Base-by-base conservation (phyloP, 352 stramenopile species). In the Globisporangium alternatum region DNA sequence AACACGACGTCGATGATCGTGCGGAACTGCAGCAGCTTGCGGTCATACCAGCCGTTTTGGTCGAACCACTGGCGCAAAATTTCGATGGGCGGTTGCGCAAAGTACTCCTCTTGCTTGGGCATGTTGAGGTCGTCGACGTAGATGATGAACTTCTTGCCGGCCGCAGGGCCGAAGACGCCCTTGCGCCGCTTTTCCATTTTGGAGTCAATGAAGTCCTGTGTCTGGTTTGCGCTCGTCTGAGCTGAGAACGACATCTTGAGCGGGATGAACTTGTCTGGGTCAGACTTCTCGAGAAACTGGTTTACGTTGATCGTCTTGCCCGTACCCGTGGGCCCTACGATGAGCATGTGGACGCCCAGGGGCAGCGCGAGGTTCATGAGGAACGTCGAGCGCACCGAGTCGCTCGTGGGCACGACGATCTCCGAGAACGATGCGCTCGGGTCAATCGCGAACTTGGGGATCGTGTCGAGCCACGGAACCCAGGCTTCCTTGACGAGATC, bases 51-150 rank as follows among this genome's bases (percentile, higher is more conserved):
- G 3, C 94, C 95, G 48, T 80, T 90, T 68, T 98, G 93, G 68
- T 98, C 90, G 56, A 98, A 97, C 89, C 89, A 98, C 72, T 98
- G 95, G 0, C 95, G 80, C 43, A 98, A 56, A 25, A 98, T 93
- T 68, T 98, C 95, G 53, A 98, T 96, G 7, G 95, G 91, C 9
- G 95, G 95, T 75, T 98, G 95, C 1, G 95, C 95, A 53, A 97
- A 97, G 61, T 96, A 98, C 57, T 96, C 87, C 62, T 98, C 94
- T 39, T 91, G 86, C 65, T 97, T 97, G 0, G 95, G 95, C 95
- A 98, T 98, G 70, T 98, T 98, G 8, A 98, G 68, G 64, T 98
- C 95, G 70, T 98, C 95, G 15, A 98, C 83, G 65, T 98, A 97
- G 33, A 98, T 83, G 57, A 98, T 89, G 43, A 93, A 97, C 47